Base-by-base conservation (phyloP, 768 basidiomycete genomes). In the Kwoniella europaea region DNA sequence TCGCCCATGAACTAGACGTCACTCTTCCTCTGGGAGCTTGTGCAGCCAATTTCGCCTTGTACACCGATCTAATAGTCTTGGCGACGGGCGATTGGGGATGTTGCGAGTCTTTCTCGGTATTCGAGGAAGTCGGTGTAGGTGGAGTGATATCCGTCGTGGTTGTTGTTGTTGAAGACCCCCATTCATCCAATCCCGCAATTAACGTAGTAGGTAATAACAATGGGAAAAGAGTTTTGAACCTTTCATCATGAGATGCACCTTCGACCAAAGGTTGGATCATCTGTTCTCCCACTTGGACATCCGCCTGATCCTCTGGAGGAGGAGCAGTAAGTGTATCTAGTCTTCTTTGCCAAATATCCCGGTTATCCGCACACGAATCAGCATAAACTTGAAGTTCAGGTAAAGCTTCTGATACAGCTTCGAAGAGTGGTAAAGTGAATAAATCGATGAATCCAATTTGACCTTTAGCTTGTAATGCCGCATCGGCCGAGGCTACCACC, bases 381-480 rank as follows among this genome's bases (percentile, higher is more conserved):
- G 89, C 88, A 74, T 90, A 95, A 57, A 83, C 83, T 55, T 86
- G 85, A 85, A 95, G 88, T 82, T 91, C 92, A 91, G 93, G 92
- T 60, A 97, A 86, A 22, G 89, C 91, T 57, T 85, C 85, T 3
- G 90, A 87, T 2, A 90, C 90, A 52, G 92, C 84, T 72, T 92
- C 89, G 68, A 97, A 89, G 24, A 99, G 86, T 1, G 96, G 96
- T 76, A 89, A 88, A 54, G 90, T 91, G 80, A 92, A 98, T 2
- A 86, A 86, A 65, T 87, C 88, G 74, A 94, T 91, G 84, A 99
- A 99, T 75, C 90, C 94, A 18, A 98, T 89, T 83, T 99, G 97
- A 2, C 89, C 89, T 71, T 88, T 87, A 29, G 91, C 93, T 83
- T 92, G 91, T 56, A 87, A 87, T 2, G 91, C 79, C 1, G 83